Conservation (phyloP, 2,329 filamentous ascomycete genomes). For the Colletotrichum lupini region DNA sequence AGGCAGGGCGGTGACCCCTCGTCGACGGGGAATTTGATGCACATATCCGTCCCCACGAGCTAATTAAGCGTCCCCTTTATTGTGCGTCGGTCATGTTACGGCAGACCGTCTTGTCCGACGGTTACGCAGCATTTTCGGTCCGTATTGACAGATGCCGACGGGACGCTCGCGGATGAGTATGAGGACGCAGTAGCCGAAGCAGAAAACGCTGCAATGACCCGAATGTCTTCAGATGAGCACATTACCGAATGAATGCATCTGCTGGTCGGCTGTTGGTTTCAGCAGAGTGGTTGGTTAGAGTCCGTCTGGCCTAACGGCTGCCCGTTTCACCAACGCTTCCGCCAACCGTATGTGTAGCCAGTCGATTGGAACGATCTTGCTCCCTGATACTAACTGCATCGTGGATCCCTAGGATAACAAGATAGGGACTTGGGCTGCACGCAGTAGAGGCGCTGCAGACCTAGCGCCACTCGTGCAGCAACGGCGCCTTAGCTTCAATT, state of each 20-base stretch:
- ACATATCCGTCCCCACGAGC: slow-evolving; percentile 34
- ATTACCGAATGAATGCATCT: not conserved
- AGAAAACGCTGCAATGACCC: too few species aligned
- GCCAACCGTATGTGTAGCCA: not conserved
- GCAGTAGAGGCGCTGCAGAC: slow-evolving; percentile 11
- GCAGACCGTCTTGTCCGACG: slow-evolving; percentile 22
- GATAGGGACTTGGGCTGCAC: not conserved
- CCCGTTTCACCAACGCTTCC: not conserved
- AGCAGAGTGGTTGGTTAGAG: not conserved
- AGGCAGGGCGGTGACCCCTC: slow-evolving; percentile 26
- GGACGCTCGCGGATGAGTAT: not conserved
- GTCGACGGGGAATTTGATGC: slow-evolving; percentile 33
- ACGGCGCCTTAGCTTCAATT: slow-evolving; percentile 9
- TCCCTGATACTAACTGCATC: not conserved
- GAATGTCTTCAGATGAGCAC: not conserved
- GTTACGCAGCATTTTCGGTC: not conserved
- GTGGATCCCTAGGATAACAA: not conserved
- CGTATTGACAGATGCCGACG: not conserved
- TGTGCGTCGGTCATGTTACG: slow-evolving; percentile 22
- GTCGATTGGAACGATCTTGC: slow-evolving; percentile 1
- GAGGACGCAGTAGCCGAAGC: not conserved
- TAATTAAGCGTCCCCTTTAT: slow-evolving; percentile 34
- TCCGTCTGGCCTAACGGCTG: not conserved
- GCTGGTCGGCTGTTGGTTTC: not conserved
- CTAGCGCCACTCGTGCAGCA: slow-evolving; percentile 24